Evolutionary conservation across 2,329 filamentous ascomycete genomes (phyloP), one percentile per base, ranked within the genome.

Genomic region (Endocalyx cinctus): DNA sequence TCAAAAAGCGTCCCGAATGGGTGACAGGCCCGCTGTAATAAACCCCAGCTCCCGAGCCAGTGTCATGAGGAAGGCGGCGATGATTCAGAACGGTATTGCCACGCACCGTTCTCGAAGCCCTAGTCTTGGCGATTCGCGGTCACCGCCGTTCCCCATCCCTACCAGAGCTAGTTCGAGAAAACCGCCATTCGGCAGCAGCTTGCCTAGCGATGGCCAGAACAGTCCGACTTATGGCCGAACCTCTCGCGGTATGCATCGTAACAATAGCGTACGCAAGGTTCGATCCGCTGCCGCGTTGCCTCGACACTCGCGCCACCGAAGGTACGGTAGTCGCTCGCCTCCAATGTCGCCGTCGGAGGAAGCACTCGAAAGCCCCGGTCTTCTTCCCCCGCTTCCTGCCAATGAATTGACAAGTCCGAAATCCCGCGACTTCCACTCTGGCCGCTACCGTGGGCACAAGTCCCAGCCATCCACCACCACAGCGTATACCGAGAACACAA

Each of bases 101-200:
- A 79, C 78, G 10, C 85, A 90, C 45, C 74, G 77, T 22, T 70
- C 81, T 8, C 66, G 76, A 39, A 87, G 79, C 51, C 80, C 82
- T 29, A 87, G 72, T 55, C 60, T 78, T 33, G 70, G 67, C 31
- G 87, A 79, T 39, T 40, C 66, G 34, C 64, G 58, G 18, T 70
- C 77, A 33, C 89, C 92, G 17, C 92, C 92, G 1, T 96, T 94
- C 66, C 89, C 92, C 0, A 94, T 98, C 6, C 92, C 92, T 0
- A 82, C 82, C 4, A 74, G 92, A 36, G 85, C 87, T 18, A 97
- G 90, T 60, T 98, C 89, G 5, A 79, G 88, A 39, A 81, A 83
- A 50, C 73, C 82, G 15, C 75, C 79, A 1, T 61, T 79, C 39
- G 82, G 74, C 45, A 67, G 74, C 31, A 88, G 84, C 54, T 67